A percentile compares a stretch with the other conserved stretches of the same genome.
Evolutionary conservation across 2,329 filamentous ascomycete species (phyloP).

Genomic region (Diaporthe citrichinensis): DNA sequence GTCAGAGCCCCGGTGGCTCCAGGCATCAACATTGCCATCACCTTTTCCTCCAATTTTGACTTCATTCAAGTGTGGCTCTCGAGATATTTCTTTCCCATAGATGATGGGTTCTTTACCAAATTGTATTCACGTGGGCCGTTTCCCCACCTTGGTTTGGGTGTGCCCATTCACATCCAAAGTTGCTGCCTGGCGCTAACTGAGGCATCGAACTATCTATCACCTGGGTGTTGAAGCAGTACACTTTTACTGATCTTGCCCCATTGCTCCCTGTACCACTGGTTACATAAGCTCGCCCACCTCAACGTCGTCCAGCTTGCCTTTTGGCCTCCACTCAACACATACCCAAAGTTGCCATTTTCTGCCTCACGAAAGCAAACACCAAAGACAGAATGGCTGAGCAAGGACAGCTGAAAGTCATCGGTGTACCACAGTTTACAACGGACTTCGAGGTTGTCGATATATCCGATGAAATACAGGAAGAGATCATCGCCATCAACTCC

Average conservation of each 20-base stretch:
- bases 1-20: background rate
- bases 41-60: background rate
- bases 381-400: background rate
- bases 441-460: background rate
- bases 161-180: background rate
- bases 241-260: background rate
- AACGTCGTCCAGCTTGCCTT: background rate
- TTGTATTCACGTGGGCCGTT: too few species aligned
- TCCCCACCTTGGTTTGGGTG: background rate
- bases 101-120: background rate
- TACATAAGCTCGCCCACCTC: background rate
- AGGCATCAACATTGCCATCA: background rate
- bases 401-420: background rate
- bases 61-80: background rate
- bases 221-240: background rate
- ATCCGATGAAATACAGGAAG: background rate
- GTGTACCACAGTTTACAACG: background rate
- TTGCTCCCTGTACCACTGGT: background rate
- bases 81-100: background rate
- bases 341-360: background rate
- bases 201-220: background rate
- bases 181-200: too few species aligned
- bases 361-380: background rate
- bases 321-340: background rate
- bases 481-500: slow-evolving; percentile 11